Evolutionary conservation across 202 grass and related monocot genomes (phyloP).

Genomic region (Schoenoplectus tabernaemontani): DNA sequence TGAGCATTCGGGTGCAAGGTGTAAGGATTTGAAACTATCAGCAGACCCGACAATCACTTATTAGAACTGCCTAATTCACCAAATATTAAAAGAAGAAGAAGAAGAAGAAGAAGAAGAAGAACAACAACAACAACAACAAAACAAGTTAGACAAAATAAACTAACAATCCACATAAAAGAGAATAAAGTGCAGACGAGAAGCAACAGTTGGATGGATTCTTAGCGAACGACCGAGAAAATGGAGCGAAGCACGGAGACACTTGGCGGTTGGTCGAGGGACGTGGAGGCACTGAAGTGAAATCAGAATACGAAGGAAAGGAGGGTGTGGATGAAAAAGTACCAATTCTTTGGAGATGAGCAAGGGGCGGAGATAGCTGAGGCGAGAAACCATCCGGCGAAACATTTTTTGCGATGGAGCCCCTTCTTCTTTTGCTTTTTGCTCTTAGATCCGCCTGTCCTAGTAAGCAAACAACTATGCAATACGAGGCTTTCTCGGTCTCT

Average conservation of each 20-base stretch:
- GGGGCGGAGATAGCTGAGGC: slow-evolving; percentile 26
- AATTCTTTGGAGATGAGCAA: slow-evolving; percentile 14
- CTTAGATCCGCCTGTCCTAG: neutral
- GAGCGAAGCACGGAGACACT: neutral
- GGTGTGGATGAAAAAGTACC: slow-evolving; percentile 10
- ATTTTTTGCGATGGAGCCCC: slow-evolving; percentile 9
- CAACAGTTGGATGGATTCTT: neutral
- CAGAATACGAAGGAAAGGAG: slow-evolving; percentile 2
- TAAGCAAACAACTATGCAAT: neutral
- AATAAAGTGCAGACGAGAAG: neutral
- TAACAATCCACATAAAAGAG: neutral
- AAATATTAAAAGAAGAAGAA: neutral
- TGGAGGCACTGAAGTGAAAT: slow-evolving; percentile 10
- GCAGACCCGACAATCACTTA: slow-evolving; percentile 42
- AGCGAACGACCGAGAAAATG: slow-evolving; percentile 11
- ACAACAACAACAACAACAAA: no score
- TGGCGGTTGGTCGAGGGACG: neutral
- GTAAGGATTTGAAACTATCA: slow-evolving; percentile 38
- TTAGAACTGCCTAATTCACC: slow-evolving; percentile 26
- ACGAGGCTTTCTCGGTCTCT: neutral
- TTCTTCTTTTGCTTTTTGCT: neutral
- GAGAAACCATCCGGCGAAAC: slow-evolving; percentile 42
- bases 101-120: no score
- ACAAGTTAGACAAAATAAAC: neutral
- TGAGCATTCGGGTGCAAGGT: slow-evolving; percentile 45